These are phyloP conservation scores for Geotrichum fermentans DNA, from an alignment of 1,139 yeast species.

Conservation along the genomic window DNA sequence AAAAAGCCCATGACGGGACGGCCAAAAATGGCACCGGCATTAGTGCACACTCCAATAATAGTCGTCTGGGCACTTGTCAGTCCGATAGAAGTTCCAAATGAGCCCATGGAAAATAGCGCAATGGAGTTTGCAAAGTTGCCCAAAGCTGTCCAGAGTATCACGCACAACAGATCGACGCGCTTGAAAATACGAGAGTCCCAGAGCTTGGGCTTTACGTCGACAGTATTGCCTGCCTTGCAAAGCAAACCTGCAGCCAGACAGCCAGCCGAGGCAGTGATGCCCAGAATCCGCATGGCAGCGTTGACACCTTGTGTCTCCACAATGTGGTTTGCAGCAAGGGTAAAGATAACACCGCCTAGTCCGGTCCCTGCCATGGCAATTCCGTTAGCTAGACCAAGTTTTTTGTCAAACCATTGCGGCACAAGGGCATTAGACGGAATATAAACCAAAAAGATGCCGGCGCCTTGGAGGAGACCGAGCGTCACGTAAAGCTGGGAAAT, in stretches of 20 bases:
- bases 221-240: conserved; percentile 35
- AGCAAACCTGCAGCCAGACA: conserved; percentile 41
- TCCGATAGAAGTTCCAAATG: conserved; percentile 60
- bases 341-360: conserved; percentile 36
- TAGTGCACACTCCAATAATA: conserved; percentile 54
- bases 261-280: conserved; percentile 41
- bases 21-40: conserved; percentile 61
- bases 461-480: conserved; percentile 63
- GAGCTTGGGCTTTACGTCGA: conserved; percentile 30
- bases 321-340: conserved; percentile 40
- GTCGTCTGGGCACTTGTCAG: conserved; percentile 54
- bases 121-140: conserved; percentile 56
- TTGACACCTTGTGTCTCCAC: conserved; percentile 49
- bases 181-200: conserved; percentile 28
- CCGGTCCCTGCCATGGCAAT: conserved; percentile 38
- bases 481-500: conserved; percentile 64
- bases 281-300: conserved; percentile 66
- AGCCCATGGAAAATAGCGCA: conserved; percentile 55
- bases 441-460: conserved; percentile 55
- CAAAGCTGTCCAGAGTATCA: conserved; percentile 52
- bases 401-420: conserved; percentile 59
- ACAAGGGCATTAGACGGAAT: conserved; percentile 54
- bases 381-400: conserved; percentile 53
- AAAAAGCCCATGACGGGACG: conserved; percentile 57
- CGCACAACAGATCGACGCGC: conserved; percentile 39